phyloP scores from a whole-genome alignment of 1,139 yeast species.

The Starmera stellimalicola region DNA sequence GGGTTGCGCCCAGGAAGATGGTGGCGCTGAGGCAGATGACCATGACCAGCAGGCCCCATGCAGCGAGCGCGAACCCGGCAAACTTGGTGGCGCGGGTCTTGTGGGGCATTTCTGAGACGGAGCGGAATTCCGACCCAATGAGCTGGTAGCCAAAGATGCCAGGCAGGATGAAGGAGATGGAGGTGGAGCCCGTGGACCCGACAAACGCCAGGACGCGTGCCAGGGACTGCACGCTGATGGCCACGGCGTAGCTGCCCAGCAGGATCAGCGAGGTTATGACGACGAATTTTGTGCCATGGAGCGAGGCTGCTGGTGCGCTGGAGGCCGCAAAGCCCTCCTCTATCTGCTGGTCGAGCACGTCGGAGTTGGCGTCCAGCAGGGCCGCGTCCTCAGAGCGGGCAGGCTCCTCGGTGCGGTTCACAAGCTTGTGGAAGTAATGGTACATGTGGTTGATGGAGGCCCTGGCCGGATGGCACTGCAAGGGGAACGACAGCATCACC shows the following conservation, averaged over 20 bases:
- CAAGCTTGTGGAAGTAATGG: conserved; percentile 28
- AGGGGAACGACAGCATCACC: conserved; percentile 62
- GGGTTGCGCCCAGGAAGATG: conserved; percentile 47
- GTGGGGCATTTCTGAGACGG: conserved; percentile 28
- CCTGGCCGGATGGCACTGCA: conserved; percentile 74
- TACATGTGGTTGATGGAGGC: conserved; percentile 62
- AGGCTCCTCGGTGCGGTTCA: neutral
- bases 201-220: conserved; percentile 87
- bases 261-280: conserved; percentile 61
- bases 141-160: conserved; percentile 80
- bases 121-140: conserved; percentile 36
- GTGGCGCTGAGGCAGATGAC: conserved; percentile 71
- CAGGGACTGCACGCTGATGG: conserved; percentile 66
- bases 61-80: conserved; percentile 49
- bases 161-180: conserved; percentile 86
- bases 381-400: conserved; percentile 6
- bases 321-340: conserved; percentile 23
- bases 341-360: conserved; percentile 19
- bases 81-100: conserved; percentile 39
- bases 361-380: conserved; percentile 7
- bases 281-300: conserved; percentile 40
- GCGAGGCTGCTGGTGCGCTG: conserved; percentile 17
- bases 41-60: conserved; percentile 79
- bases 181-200: conserved; percentile 92
- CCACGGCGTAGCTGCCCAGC: conserved; percentile 56